Percentiles rank a stretch among this genome's conserved stretches.
Conservation (phyloP, 2,329 filamentous ascomycete species). For the Seiridium unicorne region DNA sequence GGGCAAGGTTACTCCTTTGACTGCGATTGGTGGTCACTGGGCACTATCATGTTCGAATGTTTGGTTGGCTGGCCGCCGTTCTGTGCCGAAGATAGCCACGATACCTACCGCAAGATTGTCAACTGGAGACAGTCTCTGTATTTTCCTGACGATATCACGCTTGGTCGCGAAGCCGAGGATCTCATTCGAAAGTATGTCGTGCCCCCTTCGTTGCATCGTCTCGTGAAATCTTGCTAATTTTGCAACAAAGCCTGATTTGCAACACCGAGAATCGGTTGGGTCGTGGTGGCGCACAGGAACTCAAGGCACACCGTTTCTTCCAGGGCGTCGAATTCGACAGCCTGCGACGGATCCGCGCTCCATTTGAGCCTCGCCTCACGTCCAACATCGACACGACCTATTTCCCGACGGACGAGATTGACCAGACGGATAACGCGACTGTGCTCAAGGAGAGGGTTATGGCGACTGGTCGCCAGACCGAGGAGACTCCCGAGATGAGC, state of each 20-base stretch:
- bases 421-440: slow-evolving; percentile 91
- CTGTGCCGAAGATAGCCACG: slow-evolving; percentile 95
- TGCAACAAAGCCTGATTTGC: slow-evolving; percentile 72
- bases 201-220: neutral
- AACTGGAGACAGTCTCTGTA: slow-evolving; percentile 96
- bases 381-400: slow-evolving; percentile 96
- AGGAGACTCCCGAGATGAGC: slow-evolving; percentile 90
- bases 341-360: slow-evolving; percentile 86
- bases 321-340: slow-evolving; percentile 93
- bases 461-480: slow-evolving; percentile 61
- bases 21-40: slow-evolving; percentile 99
- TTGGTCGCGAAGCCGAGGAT: slow-evolving; percentile 86
- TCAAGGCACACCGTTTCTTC: slow-evolving; percentile 96
- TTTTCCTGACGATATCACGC: slow-evolving; percentile 91
- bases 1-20: slow-evolving; percentile 94
- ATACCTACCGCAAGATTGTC: slow-evolving; percentile 98
- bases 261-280: slow-evolving; percentile 92
- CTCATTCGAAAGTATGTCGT: slow-evolving; percentile 77
- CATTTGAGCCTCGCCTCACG: slow-evolving; percentile 90
- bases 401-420: slow-evolving; percentile 98
- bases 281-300: slow-evolving; percentile 80
- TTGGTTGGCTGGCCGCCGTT: slow-evolving; percentile 98
- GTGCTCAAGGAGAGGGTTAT: slow-evolving; percentile 80
- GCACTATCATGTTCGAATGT: slow-evolving; percentile 99
- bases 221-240: neutral